A percentile compares a stretch with the other conserved stretches of the same genome.
These are phyloP conservation scores for Solanum sejunctum DNA, from an alignment of 257 asterid species.

Conservation along the genomic window DNA sequence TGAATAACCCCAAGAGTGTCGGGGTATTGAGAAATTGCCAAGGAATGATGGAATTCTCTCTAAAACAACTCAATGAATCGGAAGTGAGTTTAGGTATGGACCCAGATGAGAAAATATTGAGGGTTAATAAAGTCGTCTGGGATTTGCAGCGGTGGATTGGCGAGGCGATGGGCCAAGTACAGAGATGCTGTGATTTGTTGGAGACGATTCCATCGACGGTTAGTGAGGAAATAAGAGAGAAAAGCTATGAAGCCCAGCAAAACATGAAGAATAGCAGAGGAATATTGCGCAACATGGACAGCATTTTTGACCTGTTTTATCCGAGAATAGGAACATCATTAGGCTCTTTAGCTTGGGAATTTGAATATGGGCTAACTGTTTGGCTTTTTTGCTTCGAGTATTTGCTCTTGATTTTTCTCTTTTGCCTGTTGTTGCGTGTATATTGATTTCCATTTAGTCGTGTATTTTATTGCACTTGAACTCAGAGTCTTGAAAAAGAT, in stretches of 20 bases:
- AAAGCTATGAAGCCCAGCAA: neutral
- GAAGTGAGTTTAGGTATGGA: neutral
- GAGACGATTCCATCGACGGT: neutral
- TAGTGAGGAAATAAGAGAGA: neutral
- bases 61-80: neutral
- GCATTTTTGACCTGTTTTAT: neutral
- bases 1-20: neutral
- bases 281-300: neutral
- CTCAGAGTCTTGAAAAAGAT: too few relatives aligned
- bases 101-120: neutral
- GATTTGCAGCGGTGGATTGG: neutral
- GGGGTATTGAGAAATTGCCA: neutral
- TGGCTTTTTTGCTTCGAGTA: slow-evolving; percentile 5
- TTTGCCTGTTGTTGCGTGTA: slow-evolving; percentile 17
- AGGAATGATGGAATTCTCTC: neutral
- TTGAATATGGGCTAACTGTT: neutral
- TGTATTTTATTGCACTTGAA: neutral
- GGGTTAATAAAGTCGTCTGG: neutral
- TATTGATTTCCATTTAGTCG: neutral
- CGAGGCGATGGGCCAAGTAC: neutral
- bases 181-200: neutral
- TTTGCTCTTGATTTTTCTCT: slow-evolving; percentile 16
- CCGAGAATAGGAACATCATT: neutral
- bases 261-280: neutral
- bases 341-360: neutral